Evolutionary conservation across 2,329 filamentous ascomycete species (phyloP).

Genomic region (Thielaviopsis musarum): DNA sequence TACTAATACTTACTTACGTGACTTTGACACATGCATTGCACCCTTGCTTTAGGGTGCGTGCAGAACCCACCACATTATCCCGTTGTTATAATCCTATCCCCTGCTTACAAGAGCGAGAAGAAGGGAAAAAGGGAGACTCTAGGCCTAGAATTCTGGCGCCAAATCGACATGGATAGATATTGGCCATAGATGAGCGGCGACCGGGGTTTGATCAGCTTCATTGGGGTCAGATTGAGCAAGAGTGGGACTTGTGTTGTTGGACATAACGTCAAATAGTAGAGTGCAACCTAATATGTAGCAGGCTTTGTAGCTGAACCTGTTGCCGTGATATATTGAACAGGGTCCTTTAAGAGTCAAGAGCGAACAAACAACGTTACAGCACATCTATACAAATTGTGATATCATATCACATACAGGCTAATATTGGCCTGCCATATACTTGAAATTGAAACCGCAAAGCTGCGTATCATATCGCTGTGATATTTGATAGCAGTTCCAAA

Average conservation of each 20-base stretch:
- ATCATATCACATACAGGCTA: not conserved
- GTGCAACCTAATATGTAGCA: too few relatives aligned
- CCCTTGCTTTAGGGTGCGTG: too few relatives aligned
- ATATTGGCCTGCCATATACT: not conserved
- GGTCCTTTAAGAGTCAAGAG: too few relatives aligned
- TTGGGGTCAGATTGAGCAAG: not conserved
- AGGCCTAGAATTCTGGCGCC: not conserved
- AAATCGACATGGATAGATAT: not conserved
- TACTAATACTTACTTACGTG: too few relatives aligned
- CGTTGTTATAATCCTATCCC: not conserved
- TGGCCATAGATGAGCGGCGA: not conserved
- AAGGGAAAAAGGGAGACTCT: not conserved
- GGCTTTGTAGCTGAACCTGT: too few relatives aligned
- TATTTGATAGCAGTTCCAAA: not conserved
- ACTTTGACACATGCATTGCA: too few relatives aligned
- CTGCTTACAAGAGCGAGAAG: not conserved
- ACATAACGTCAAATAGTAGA: too few relatives aligned
- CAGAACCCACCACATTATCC: too few relatives aligned
- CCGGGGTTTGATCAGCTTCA: not conserved
- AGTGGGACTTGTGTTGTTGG: too few relatives aligned
- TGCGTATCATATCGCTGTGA: not conserved
- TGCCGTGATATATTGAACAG: too few relatives aligned
- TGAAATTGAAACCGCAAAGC: not conserved
- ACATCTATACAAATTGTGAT: not conserved
- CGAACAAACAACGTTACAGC: too few relatives aligned